Conservation (phyloP, 1,139 yeast genomes). For the Candida tropicalis region DNA sequence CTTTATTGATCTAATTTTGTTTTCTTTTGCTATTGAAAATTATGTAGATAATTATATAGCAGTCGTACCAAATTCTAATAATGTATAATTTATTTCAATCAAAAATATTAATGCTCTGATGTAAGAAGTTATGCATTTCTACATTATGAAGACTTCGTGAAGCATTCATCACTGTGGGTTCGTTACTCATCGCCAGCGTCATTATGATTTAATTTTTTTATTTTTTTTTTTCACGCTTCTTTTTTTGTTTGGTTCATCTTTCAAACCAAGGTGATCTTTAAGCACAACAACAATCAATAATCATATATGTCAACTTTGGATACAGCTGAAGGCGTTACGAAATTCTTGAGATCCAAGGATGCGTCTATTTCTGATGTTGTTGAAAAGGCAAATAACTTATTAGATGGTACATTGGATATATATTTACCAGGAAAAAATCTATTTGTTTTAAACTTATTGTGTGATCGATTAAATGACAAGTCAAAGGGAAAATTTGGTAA, state of each 20-base stretch:
- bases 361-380: constrained; percentile 48
- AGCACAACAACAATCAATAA: background rate
- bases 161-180: no score
- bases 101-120: no score
- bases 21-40: background rate
- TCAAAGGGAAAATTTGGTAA: constrained; percentile 29
- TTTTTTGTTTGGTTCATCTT: background rate
- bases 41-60: constrained; percentile 5
- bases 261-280: background rate
- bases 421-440: constrained; percentile 62
- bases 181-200: background rate
- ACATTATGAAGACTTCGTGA: no score
- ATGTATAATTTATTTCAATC: background rate
- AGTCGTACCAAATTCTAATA: no score
- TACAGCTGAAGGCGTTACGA: constrained; percentile 65
- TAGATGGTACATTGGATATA: constrained; percentile 40
- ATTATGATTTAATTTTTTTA: background rate
- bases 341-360: constrained; percentile 60
- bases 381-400: constrained; percentile 40
- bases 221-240: background rate
- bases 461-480: constrained; percentile 63
- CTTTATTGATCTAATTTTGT: constrained; percentile 77
- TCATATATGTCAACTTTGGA: background rate
- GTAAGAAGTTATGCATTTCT: no score
- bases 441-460: constrained; percentile 66